Percentiles rank a stretch among this genome's conserved stretches.
These are phyloP conservation scores for Rhizophagus prolifer DNA, from an alignment of 192 early-diverging fungal genomes.

Conservation along the genomic window DNA sequence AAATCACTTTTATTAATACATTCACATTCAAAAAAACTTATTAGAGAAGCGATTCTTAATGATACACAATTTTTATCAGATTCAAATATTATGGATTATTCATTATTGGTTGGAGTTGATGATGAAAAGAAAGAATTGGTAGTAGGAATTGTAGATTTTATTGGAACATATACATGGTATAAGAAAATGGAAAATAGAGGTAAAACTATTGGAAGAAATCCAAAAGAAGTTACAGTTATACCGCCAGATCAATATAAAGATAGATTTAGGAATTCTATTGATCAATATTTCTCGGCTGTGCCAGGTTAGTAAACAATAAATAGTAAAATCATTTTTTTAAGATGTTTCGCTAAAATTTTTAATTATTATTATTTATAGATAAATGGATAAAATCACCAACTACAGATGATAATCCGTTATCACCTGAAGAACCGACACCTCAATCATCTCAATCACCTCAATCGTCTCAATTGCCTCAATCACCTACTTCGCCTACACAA, in stretches of 20 bases:
- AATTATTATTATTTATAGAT: not conserved
- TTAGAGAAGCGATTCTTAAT: constrained; percentile 80
- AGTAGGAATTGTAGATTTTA: constrained; percentile 86
- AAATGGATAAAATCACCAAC: constrained; percentile 1
- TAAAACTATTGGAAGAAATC: constrained; percentile 66
- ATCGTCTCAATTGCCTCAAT: not conserved
- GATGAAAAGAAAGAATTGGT: constrained; percentile 80
- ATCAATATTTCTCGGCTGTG: constrained; percentile 82
- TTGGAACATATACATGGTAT: constrained; percentile 96
- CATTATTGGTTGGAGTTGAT: constrained; percentile 91
- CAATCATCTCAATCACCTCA: not conserved
- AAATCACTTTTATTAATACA: constrained; percentile 68
- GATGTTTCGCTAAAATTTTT: not conserved
- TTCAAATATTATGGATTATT: constrained; percentile 98
- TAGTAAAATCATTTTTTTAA: not conserved
- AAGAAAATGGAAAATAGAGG: constrained; percentile 86
- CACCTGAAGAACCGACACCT: not conserved
- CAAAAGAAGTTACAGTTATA: constrained; percentile 88
- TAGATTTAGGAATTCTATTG: constrained; percentile 88
- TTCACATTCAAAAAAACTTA: constrained; percentile 81
- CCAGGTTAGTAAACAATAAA: constrained; percentile 53
- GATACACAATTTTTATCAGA: constrained; percentile 90
- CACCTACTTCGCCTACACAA: not conserved
- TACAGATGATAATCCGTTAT: not conserved
- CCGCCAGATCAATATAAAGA: constrained; percentile 92